Percentiles rank a stretch among this genome's conserved stretches.
Conservation (phyloP, 2,329 filamentous ascomycete genomes). For the Clonostachys byssicola region DNA sequence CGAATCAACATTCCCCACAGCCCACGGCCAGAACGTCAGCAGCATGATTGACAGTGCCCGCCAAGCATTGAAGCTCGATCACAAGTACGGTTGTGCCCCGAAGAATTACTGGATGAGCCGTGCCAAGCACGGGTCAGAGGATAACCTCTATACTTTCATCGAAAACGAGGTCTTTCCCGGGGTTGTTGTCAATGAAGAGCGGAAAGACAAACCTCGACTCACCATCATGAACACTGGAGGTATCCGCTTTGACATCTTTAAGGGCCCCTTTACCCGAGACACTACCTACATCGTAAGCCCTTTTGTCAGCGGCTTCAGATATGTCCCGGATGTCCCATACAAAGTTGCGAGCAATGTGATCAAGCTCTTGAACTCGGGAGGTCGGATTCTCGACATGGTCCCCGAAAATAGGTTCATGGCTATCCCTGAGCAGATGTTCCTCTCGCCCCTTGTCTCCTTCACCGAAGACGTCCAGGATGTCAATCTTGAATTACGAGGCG, state of each 20-base stretch:
- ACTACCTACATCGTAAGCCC: conserved; percentile 83
- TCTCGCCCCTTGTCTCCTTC: conserved; percentile 4
- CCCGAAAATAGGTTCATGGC: conserved; percentile 41
- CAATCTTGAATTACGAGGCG: conserved; percentile 22
- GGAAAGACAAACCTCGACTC: conserved; percentile 60
- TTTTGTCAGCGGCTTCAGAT: conserved; percentile 75
- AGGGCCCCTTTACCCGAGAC: conserved; percentile 85
- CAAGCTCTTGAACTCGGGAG: conserved; percentile 50
- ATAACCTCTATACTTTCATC: conserved; percentile 81
- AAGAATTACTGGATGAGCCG: conserved; percentile 78
- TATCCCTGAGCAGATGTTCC: conserved; percentile 39
- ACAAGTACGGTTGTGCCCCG: conserved; percentile 79
- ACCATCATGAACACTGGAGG: conserved; percentile 85
- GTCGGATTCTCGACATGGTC: conserved; percentile 36
- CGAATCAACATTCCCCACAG: conserved; percentile 68
- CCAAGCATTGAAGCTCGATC: conserved; percentile 66
- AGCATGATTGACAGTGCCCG: conserved; percentile 66
- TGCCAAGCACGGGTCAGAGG: conserved; percentile 64
- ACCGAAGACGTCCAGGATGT: conserved; percentile 10
- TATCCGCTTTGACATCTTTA: conserved; percentile 92
- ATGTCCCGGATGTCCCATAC: conserved; percentile 79
- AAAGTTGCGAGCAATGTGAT: conserved; percentile 66
- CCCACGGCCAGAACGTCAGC: conserved; percentile 69
- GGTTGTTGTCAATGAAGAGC: conserved; percentile 51
- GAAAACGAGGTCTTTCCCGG: conserved; percentile 70